phyloP scores from a whole-genome alignment of 345 rosid genomes.

The Gossypium australe region DNA sequence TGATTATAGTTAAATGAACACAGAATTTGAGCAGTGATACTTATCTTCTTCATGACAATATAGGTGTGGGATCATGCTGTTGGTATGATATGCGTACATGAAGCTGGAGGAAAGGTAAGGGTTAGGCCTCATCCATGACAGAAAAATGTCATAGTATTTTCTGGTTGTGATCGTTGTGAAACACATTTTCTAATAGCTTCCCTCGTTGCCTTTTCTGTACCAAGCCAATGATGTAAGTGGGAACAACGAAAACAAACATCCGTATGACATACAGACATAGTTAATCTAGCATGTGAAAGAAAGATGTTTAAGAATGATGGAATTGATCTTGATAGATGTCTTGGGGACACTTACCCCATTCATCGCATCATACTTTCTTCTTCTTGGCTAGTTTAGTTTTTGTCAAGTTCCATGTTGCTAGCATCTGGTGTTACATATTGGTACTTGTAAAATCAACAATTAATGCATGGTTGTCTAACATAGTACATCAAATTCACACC shows the following conservation, averaged over 20 bases:
- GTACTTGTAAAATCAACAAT: not conserved
- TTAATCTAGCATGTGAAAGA: not conserved
- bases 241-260: not conserved
- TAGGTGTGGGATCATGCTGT: slow-evolving; percentile 98
- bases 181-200: not conserved
- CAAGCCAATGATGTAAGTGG: not conserved
- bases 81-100: slow-evolving; percentile 77
- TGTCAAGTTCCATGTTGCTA: not conserved
- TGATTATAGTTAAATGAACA: not conserved
- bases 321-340: not conserved
- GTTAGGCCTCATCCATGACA: not conserved
- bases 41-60: slow-evolving; percentile 7
- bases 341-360: not conserved
- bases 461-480: not conserved
- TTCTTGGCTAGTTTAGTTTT: not conserved
- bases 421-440: not conserved
- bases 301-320: not conserved
- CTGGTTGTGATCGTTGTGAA: not conserved
- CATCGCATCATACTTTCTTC: not conserved
- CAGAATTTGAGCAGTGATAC: not conserved
- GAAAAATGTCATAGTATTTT: not conserved
- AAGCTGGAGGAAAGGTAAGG: slow-evolving; percentile 83
- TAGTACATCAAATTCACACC: not conserved
- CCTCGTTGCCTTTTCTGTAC: not conserved
- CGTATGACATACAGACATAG: not conserved